Base-by-base conservation (phyloP, 176 grass and related monocot genomes). In the Musa troglodytarum region DNA sequence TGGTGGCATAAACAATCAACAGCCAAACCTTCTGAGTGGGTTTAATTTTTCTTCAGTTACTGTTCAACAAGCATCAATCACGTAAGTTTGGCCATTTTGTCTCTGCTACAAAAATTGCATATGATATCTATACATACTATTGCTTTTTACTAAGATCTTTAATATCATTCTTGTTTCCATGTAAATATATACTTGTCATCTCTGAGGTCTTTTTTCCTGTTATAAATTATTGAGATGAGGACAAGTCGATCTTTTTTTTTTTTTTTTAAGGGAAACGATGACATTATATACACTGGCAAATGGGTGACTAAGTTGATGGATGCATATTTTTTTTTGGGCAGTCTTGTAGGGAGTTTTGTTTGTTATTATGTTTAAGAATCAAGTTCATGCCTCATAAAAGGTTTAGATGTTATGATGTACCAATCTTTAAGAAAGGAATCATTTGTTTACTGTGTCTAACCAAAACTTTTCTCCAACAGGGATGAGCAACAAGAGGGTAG, bases 1-100 rank as follows among this genome's bases (percentile, higher is more conserved):
- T 28, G 72, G 52, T 28, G 72, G 7, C 24, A 56, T 53, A n/a
- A 74, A 74, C 19, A 74, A 56, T 34, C 72, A 74, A 74, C 72
- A 74, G 28, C 53, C 17, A 1, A 74, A 74, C 72, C 57, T 19
- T 74, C 15, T 57, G 16, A 56, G 14, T 57, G 53, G 72, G 53
- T 12, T 11, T 19, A 56, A 28, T 74, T 10, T 13, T 29, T 51
- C 72, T 56, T 56, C 53, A 74, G 25, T 13, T 28, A 16, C 22
- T 56, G 53, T 28, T 51, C 17, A 51, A 21, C 68, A 71, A 51
- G 1, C 29, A 51, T 52, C 43, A 1, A 17, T 52, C 26, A 17
- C 52, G 68, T 74, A 56, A 74, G 72, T 34, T 55, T 74, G 22
- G 34, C 9, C 13, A 29, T 74, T 17, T 25, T 74, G 50, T 56